Conservation (phyloP, 441 rosid genomes). For the Cnidoscolus chayamansa region DNA sequence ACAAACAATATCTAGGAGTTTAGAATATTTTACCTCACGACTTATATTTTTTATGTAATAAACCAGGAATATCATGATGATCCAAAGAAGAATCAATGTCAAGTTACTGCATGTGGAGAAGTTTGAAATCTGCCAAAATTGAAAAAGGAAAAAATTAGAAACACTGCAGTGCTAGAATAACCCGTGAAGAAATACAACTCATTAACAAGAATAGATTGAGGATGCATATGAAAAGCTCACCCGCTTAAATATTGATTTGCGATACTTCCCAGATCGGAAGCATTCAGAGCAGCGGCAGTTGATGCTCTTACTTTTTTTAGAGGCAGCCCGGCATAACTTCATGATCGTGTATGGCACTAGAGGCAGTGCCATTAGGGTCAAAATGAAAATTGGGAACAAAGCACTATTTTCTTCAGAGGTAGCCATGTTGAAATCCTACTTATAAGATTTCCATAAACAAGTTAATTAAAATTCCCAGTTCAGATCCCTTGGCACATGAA, state of each 20-base stretch:
- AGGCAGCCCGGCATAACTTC: conserved; percentile 67
- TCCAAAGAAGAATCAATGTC: conserved; percentile 82
- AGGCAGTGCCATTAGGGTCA: conserved; percentile 94
- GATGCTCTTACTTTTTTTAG: conserved; percentile 64
- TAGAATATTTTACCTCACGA: conserved; percentile 53
- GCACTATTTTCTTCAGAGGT: conserved; percentile 88
- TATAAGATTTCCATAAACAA: conserved; percentile 19
- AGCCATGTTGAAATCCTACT: conserved; percentile 60
- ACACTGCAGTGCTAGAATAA: background rate
- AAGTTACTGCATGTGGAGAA: conserved; percentile 91
- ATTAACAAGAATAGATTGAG: background rate
- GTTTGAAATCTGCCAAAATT: conserved; percentile 68
- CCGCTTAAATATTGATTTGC: conserved; percentile 73
- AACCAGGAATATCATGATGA: conserved; percentile 75
- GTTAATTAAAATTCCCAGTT: background rate
- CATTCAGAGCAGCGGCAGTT: conserved; percentile 87
- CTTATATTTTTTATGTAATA: conserved; percentile 87
- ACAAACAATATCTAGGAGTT: background rate
- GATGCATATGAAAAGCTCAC: conserved; percentile 33
- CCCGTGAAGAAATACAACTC: background rate
- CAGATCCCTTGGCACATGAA: background rate
- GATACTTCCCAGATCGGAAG: conserved; percentile 75
- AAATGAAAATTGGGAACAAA: conserved; percentile 87
- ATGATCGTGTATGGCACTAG: conserved; percentile 80
- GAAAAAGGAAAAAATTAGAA: background rate